Evolutionary conservation across 805 yeast genomes (phyloP).

Genomic region (Candida nemodendra): DNA sequence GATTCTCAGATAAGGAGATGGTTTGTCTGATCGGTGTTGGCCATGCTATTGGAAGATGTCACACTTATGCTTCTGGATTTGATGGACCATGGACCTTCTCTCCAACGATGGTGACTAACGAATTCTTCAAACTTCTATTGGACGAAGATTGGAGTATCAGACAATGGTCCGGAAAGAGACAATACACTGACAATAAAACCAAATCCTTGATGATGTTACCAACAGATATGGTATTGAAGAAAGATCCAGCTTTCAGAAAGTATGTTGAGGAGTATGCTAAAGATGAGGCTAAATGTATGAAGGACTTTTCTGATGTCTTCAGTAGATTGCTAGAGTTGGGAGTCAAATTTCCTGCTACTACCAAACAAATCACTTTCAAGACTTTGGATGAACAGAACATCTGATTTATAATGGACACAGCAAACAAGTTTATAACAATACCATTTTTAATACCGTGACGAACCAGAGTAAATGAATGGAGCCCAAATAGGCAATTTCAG

Average conservation of each 20-base stretch:
- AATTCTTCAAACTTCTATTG: slow-evolving; percentile 58
- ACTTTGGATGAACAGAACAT: slow-evolving; percentile 68
- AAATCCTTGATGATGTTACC: slow-evolving; percentile 59
- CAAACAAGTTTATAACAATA: too few relatives aligned
- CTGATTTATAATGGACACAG: slow-evolving; percentile 10
- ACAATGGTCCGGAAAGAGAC: slow-evolving; percentile 62
- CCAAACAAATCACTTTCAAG: slow-evolving; percentile 49
- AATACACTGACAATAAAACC: slow-evolving; percentile 59
- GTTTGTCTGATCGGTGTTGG: slow-evolving; percentile 47
- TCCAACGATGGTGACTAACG: slow-evolving; percentile 72
- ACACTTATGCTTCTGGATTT: slow-evolving; percentile 62
- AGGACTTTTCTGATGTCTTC: slow-evolving; percentile 48
- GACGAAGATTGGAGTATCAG: slow-evolving; percentile 57
- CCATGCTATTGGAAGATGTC: slow-evolving; percentile 50
- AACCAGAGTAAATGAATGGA: too few relatives aligned
- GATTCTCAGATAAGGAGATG: slow-evolving; percentile 46
- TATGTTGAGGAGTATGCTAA: slow-evolving; percentile 48
- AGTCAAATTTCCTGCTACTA: slow-evolving; percentile 54
- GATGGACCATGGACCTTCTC: slow-evolving; percentile 91
- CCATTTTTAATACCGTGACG: too few relatives aligned
- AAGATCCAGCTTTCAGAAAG: slow-evolving; percentile 44
- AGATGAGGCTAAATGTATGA: slow-evolving; percentile 48
- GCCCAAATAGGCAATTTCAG: too few relatives aligned
- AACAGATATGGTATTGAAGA: slow-evolving; percentile 52
- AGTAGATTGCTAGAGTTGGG: slow-evolving; percentile 67